These are phyloP conservation scores for Tolypocladium ophioglossoides DNA, from an alignment of 2,329 filamentous ascomycete genomes.

Conservation along the genomic window DNA sequence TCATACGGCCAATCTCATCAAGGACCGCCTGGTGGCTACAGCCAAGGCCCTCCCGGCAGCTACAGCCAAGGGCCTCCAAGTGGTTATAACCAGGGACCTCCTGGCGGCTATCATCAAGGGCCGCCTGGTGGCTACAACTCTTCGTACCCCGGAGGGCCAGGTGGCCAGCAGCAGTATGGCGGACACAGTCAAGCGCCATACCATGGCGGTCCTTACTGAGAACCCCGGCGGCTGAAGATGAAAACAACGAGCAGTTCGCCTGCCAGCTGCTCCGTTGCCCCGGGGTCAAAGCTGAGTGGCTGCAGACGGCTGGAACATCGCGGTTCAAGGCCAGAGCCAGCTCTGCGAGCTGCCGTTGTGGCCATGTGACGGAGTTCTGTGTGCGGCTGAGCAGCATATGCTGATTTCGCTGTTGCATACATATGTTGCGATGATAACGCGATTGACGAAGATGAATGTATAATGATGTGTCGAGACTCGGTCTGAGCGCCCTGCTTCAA, in stretches of 20 bases:
- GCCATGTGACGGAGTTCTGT: background rate
- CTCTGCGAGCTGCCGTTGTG: background rate
- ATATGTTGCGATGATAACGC: background rate
- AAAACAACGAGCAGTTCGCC: background rate
- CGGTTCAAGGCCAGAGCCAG: background rate
- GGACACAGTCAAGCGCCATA: conserved; percentile 12
- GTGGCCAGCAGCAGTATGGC: conserved; percentile 18
- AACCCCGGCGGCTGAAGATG: background rate
- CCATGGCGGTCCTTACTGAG: conserved; percentile 7
- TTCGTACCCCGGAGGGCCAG: conserved; percentile 16
- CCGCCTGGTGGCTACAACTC: conserved; percentile 15
- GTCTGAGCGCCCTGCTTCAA: conserved; percentile 10
- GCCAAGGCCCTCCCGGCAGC: conserved; percentile 3
- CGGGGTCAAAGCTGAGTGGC: background rate
- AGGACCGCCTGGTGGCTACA: background rate
- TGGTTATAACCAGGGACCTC: conserved; percentile 4
- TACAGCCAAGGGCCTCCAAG: conserved; percentile 5
- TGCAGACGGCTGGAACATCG: background rate
- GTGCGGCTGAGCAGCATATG: background rate
- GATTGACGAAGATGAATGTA: background rate
- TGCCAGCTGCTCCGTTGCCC: background rate
- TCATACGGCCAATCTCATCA: conserved; percentile 9
- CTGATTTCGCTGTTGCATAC: background rate
- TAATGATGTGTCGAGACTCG: conserved; percentile 3
- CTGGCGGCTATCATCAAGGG: conserved; percentile 3